Evolutionary conservation across 2,329 filamentous ascomycete genomes (phyloP).

Genomic region (Ceratocystis papillata): DNA sequence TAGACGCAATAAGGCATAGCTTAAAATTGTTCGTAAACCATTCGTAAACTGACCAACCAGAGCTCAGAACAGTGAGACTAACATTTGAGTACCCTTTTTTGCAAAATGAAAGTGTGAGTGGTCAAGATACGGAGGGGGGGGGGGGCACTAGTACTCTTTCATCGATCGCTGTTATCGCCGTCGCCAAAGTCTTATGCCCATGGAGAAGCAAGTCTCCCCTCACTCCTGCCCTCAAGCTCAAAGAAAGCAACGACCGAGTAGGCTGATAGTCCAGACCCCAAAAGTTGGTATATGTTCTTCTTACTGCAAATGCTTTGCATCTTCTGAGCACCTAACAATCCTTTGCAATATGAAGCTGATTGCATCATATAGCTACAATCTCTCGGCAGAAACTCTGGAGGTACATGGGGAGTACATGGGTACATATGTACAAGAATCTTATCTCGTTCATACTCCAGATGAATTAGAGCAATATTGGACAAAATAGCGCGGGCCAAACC

Average conservation of each 20-base stretch:
- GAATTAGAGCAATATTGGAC: not conserved
- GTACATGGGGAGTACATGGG: not conserved
- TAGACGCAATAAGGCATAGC: constrained; percentile 2
- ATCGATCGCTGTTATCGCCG: not conserved
- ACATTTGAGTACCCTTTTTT: no score
- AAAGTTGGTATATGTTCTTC: no score
- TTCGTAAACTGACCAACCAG: no score
- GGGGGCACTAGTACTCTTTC: not conserved
- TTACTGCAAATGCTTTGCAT: no score
- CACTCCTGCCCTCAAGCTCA: not conserved
- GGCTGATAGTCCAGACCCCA: no score
- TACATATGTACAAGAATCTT: not conserved
- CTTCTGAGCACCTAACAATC: no score
- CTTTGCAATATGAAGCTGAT: no score
- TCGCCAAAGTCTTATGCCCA: no score
- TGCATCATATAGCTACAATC: not conserved
- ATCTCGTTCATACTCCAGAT: not conserved
- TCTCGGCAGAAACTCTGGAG: not conserved
- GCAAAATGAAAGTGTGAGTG: not conserved
- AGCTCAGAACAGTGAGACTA: no score
- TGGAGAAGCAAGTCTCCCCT: not conserved
- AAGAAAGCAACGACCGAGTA: no score
- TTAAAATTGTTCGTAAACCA: not conserved
- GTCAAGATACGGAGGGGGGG: not conserved
- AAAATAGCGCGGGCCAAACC: not conserved